Base-by-base conservation (phyloP, 306 rosid genomes). In the Cicer judaicum region DNA sequence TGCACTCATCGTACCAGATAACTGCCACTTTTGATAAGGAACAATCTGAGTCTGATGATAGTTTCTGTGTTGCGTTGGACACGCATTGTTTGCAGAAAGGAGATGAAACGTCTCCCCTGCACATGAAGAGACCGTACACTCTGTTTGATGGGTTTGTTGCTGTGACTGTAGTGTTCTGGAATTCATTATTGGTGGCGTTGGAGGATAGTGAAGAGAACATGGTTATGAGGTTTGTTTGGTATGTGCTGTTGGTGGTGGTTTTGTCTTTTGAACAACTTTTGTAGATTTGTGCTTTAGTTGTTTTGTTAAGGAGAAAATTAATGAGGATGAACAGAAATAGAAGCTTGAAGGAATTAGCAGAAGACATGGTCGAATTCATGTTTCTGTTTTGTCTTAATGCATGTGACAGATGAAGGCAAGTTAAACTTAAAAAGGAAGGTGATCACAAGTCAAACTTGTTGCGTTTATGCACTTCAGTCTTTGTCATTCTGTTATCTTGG, bases 1-100 rank as follows among this genome's bases (percentile, higher is more conserved):
- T 64, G 69, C 69, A 64, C 4, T 64, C 69, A 0, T 64, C 69
- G 8, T 39, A 64, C 69, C 69, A 64, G 5, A 64, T 14, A 10
- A 64, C 69, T 2, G 29, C 69, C 10, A 2, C n/a, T 41, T 40
- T 64, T 13, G 69, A 64, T 42, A 8, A 64, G 40, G 69, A 64
- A 2, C 69, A 64, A 0, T 15, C 34, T 10, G 48, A 0, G 24
- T 21, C 41, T 24, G 64, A 5, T 12, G 69, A 64, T 40, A 64
- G 50, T 64, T 2, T 7, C 4, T 64, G 49, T 7, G 69, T 64
- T 8, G 69, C 69, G 8, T 64, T 64, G 0, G 4, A 4, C 1
- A 64, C 69, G 15, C 68, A 64, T 41, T 64, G 49, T 8, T 15
- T 2, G 1, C 69, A 63, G 1, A 2, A 0, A n/a, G 21, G 4